Evolutionary conservation across 306 rosid species (phyloP), one percentile per base, ranked within the genome.

Genomic region (Biancaea sappan): DNA sequence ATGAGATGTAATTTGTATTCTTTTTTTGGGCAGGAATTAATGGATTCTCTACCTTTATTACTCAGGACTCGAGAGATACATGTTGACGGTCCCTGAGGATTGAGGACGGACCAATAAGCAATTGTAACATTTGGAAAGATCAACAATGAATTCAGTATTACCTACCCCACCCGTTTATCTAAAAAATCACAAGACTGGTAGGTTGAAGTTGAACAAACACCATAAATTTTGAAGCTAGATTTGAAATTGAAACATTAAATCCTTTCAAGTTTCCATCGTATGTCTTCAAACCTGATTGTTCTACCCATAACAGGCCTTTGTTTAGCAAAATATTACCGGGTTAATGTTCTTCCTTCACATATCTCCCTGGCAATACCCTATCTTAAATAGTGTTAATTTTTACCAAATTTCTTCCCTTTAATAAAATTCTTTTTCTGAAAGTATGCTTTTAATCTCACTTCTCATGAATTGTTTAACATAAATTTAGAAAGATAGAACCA

Each of bases 1-100:
- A 54, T 54, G 21, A 19, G 61, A 6, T 46, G 44, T 26, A 43
- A 6, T 35, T 38, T 3, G 15, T 1, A 6, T 29, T 8, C 63
- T 21, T 9, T 38, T 6, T 50, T 60, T 60, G 48, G 64, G 75
- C 79, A 88, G 92, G 88, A 83, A 21, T 6, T 83, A 59, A 84
- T 78, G 58, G 83, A 88, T 72, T 78, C 82, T 57, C 70, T 83
- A 41, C 89, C 89, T 9, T 88, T 83, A 65, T 88, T 75, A 67
- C 78, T 88, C 34, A 73, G 92, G 24, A 80, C 86, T 83, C 92
- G 88, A 4, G 90, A 85, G 77, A 85, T 80, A 4, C 84, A 88
- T 19, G 6, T 79, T 41, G 9, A 87, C 62, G 83, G 89, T 54
- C 83, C 80, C 66, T 87, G 46, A 62, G 60, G 7, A 51, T 61